Base-by-base conservation (phyloP, 2,329 filamentous ascomycete genomes). In the Endocalyx cinctus region DNA sequence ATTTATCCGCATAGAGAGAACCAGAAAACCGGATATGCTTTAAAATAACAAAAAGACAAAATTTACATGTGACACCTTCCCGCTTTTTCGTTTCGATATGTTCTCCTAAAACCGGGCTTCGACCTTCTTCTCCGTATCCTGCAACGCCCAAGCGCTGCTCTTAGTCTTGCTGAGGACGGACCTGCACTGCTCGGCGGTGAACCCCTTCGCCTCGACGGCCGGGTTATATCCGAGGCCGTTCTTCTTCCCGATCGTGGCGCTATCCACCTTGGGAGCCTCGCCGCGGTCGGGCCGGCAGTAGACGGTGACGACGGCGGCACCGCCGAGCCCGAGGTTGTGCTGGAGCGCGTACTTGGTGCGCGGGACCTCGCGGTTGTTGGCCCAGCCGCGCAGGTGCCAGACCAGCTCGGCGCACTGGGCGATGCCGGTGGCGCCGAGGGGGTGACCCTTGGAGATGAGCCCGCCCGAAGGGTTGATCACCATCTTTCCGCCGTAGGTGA, bases 361-460 rank as follows among this genome's bases (percentile, higher is more conserved):
- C 14, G 76, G 66, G 2, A 84, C 73, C 12, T 79, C 66, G 25
- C 90, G 75, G 69, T 96, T 96, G 63, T 92, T 95, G 14, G 90
- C 90, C 90, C 90, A 96, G 10, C 90, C 90, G 45, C 90, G 78
- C 50, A 97, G 70, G 55, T 97, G 90, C 90, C 90, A 97, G 17
- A 94, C 85, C 10, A 97, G 70, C 66, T 97, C 90, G 5, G 90
- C 87, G 57, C 89, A 96, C 66, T 97, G 90, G 10, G 90, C 92
- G 33, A 97, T 74, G n/a, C 92, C 90, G 1, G 87, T 94, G 0
- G 90, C 90, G 20, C 90, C 90, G 4, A 97, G 79, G 0, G 92
- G 90, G 60, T 97, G 90, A 25, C 90, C 92, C 69, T 97, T 97
- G 43, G 85, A 92, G 53, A 97, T 97, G 36, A 97, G 75, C 2